Evolutionary conservation across 257 asterid genomes (phyloP), one percentile per base, ranked within the genome.

Genomic region (Ilex aquifolium): DNA sequence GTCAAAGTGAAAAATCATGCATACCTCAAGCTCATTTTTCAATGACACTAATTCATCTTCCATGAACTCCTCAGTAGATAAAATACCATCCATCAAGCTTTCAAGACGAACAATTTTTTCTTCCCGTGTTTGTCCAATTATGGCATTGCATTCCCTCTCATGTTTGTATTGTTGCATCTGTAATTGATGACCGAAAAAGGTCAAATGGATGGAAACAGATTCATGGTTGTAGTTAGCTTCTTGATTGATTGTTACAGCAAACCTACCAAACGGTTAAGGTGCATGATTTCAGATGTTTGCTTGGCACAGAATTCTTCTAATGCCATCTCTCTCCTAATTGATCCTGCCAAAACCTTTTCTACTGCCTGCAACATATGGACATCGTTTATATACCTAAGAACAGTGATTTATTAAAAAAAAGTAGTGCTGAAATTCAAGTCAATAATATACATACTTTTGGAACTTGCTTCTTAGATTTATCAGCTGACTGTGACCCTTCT

Each of bases 261-360:
- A 69, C 81, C 42, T 79, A 92, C 97, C 96, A 93, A 72, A 63
- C 96, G 96, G 61, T 87, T 87, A 60, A 93, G 96, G 68, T 87
- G 95, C 83, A 76, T 78, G 78, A 93, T 87, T 77, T 90, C 96
- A 60, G 87, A 77, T 57, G 70, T 84, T 69, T 87, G 95, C 77
- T 85, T 85, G 65, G 84, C 74, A 74, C 90, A 90, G 42, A 90
- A 67, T 74, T 87, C 97, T 81, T 93, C 99, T 50, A 90, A 67
- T 72, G 97, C 96, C 97, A 90, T 93, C 89, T 93, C 99, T 79
- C 99, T 90, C 64, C 97, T 82, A 78, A 93, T 90, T 46, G 96
- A 95, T 69, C 97, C 99, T 39, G 99, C 95, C 83, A 93, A 75
- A 56, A 93, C 97, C 79, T 79, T 93, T 77, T 93, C 96, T 32